A percentile compares a stretch with the other conserved stretches of the same genome.
phyloP scores from a whole-genome alignment of 495 filamentous ascomycete species.

The Penicillium egyptiacum region DNA sequence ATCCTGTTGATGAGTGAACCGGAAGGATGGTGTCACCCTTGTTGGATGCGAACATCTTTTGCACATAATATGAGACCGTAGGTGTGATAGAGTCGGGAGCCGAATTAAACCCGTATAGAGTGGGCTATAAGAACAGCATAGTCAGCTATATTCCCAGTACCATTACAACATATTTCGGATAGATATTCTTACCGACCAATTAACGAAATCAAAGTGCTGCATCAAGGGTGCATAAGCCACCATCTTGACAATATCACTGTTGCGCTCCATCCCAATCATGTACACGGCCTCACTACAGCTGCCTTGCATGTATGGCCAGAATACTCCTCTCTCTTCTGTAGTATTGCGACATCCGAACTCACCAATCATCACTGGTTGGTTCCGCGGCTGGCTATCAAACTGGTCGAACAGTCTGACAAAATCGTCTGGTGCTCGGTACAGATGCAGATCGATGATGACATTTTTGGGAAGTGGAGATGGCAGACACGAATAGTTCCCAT shows the following conservation, averaged over 20 bases:
- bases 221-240: constrained; percentile 52
- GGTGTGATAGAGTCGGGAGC: constrained; percentile 43
- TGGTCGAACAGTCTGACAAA: constrained; percentile 55
- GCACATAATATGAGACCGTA: constrained; percentile 38
- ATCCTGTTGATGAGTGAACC: constrained; percentile 36
- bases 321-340: constrained; percentile 31
- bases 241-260: constrained; percentile 57
- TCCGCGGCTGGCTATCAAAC: constrained; percentile 51
- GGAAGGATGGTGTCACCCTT: constrained; percentile 57
- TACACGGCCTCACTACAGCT: constrained; percentile 66
- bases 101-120: constrained; percentile 45
- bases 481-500: constrained; percentile 35
- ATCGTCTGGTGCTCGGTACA: constrained; percentile 51
- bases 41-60: constrained; percentile 53
- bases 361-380: constrained; percentile 46
- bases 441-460: constrained; percentile 48
- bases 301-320: constrained; percentile 53
- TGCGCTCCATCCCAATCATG: constrained; percentile 66
- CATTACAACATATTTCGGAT: neutral
- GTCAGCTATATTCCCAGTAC: neutral
- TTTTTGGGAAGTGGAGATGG: constrained; percentile 31
- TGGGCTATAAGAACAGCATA: constrained; percentile 26
- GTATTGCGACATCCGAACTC: constrained; percentile 61
- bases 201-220: constrained; percentile 44
- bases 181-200: constrained; percentile 39